Evolutionary conservation across 768 basidiomycete species (phyloP), one percentile per base, ranked within the genome.

Genomic region (Mycena galericulata): DNA sequence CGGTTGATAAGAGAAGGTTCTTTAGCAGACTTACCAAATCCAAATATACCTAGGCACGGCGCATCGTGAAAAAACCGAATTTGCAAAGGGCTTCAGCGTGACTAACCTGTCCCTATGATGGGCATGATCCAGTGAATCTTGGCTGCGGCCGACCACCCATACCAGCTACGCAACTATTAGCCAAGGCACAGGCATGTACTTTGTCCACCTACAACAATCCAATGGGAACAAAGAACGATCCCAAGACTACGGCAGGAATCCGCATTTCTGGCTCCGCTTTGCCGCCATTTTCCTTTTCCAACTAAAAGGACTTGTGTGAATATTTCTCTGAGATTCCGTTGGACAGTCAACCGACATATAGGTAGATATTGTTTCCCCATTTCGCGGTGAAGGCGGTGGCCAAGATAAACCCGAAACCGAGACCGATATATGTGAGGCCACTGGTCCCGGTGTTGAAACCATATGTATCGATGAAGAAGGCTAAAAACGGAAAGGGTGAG

Each of bases 61-160:
- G 17, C 20, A 30, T 0, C 22, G 59, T 47, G 49, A 62, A 50
- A 54, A 54, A 8, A 11, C 29, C 4, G 15, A 38, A 36, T 36
- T n/a, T 29, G 20, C 18, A 7, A 2, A 20, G 40, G 20, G 7
- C 18, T 49, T 34, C 18, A 14, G 1, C 24, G 32, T n/a, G 10
- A 68, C 67, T 46, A 11, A 61, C 69, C 69, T 4, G 88, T 83
- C 3, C 88, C 88, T 46, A 88, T 85, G 50, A 92, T 89, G 11
- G 91, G 91, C 88, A 92, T 89, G 32, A 90, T 89, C 89, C 89
- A 92, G 65, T 92, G 90, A 2, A 87, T 61, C 32, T 73, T 73
- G 0, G 84, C 84, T 68, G 89, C 81, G 3, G 90, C 91, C 11
- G 90, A 89, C 91, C 91, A 92, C 18, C 91, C 91, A 74, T 90